A percentile compares a stretch with the other conserved stretches of the same genome.
Evolutionary conservation across 306 rosid genomes (phyloP).

Genomic region (Nissolia schottii): DNA sequence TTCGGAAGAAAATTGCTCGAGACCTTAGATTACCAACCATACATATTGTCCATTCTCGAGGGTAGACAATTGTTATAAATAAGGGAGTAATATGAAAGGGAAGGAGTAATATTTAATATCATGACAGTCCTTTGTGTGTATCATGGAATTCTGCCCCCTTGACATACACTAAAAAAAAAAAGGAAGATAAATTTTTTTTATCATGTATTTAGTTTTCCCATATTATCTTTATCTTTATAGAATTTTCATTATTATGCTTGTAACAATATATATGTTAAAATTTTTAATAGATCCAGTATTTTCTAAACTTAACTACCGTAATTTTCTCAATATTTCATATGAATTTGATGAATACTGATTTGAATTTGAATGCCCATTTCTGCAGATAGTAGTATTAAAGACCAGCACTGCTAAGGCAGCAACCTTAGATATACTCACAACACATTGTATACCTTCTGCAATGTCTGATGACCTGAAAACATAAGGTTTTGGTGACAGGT

Average conservation of each 20-base stretch:
- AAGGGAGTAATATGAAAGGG: neutral
- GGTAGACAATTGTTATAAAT: neutral
- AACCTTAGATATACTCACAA: constrained; percentile 55
- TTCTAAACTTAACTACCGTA: neutral
- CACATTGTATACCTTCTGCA: constrained; percentile 73
- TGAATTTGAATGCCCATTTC: neutral
- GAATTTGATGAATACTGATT: neutral
- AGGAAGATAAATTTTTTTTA: neutral
- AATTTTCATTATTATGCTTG: too few relatives aligned
- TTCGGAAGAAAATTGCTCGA: neutral
- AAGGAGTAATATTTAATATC: neutral
- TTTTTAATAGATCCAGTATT: too few relatives aligned
- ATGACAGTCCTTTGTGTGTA: neutral
- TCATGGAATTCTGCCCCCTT: neutral
- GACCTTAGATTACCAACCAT: neutral
- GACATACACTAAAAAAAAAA: neutral
- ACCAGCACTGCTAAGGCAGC: constrained; percentile 60
- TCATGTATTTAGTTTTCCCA: neutral
- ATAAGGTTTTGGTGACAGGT: constrained; percentile 12
- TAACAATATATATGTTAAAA: too few relatives aligned
- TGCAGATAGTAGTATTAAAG: constrained; percentile 57
- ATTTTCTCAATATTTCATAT: neutral
- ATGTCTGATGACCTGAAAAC: constrained; percentile 61
- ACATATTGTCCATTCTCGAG: neutral
- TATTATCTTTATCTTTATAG: neutral